Evolutionary conservation across 164 flowering plant genomes (phyloP).

Genomic region (Nymphaea colorata): DNA sequence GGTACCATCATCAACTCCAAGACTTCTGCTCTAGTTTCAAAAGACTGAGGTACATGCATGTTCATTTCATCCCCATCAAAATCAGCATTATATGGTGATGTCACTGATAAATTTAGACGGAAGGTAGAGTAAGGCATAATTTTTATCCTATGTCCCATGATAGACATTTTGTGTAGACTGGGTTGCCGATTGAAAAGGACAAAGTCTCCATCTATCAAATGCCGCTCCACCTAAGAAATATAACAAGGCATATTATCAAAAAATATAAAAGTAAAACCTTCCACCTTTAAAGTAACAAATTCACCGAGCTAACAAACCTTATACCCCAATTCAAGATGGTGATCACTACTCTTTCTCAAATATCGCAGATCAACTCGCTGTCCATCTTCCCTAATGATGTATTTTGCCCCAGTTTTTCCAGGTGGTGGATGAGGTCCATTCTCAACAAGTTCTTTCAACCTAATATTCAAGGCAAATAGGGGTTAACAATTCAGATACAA

Average conservation of each 20-base stretch:
- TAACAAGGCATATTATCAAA: background rate
- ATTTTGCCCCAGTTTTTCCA: slow-evolving; percentile 98
- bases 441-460: slow-evolving; percentile 98
- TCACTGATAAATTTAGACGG: slow-evolving; percentile 87
- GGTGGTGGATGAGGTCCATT: slow-evolving; percentile 99
- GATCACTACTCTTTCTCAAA: slow-evolving; percentile 94
- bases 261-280: background rate
- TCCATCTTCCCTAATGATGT: slow-evolving; percentile 95
- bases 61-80: slow-evolving; percentile 99
- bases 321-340: slow-evolving; percentile 96
- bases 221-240: slow-evolving; percentile 86
- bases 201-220: slow-evolving; percentile 90
- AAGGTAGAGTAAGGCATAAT: slow-evolving; percentile 99
- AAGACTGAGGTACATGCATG: slow-evolving; percentile 99
- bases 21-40: slow-evolving; percentile 98
- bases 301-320: slow-evolving; percentile 32
- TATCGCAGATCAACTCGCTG: slow-evolving; percentile 98
- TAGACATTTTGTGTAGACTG: slow-evolving; percentile 98
- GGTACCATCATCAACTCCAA: slow-evolving; percentile 99
- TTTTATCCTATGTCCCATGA: slow-evolving; percentile 97
- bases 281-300: background rate
- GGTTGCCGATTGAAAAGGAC: slow-evolving; percentile 97
- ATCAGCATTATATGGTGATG: slow-evolving; percentile 99
- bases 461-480: slow-evolving; percentile 3
- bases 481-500: no score